These are phyloP conservation scores for Oligophagozyma castellii DNA, from an alignment of 1,139 yeast species.

Conservation along the genomic window DNA sequence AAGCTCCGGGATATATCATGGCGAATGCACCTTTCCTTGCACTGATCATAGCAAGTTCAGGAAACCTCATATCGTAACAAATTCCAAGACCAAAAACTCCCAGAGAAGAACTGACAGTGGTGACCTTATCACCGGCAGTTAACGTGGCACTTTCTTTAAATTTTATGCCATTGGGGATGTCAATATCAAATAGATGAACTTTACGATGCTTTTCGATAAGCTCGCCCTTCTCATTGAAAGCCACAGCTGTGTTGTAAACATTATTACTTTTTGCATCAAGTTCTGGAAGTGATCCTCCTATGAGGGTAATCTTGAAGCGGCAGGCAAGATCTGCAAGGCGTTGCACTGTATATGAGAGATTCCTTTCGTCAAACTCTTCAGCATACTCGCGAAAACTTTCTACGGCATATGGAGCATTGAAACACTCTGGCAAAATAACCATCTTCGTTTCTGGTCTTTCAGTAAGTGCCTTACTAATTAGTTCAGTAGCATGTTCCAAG, in stretches of 20 bases:
- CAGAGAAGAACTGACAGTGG: slow-evolving; percentile 55
- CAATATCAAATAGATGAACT: slow-evolving; percentile 81
- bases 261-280: slow-evolving; percentile 38
- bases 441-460: slow-evolving; percentile 43
- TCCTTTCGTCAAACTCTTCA: slow-evolving; percentile 33
- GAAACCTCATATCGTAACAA: slow-evolving; percentile 87
- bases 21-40: slow-evolving; percentile 70
- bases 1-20: slow-evolving; percentile 91
- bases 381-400: slow-evolving; percentile 77
- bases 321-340: slow-evolving; percentile 53
- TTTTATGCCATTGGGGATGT: slow-evolving; percentile 77
- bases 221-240: slow-evolving; percentile 58
- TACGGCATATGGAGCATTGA: slow-evolving; percentile 90
- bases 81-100: slow-evolving; percentile 83
- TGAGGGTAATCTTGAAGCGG: slow-evolving; percentile 42
- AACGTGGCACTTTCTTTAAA: slow-evolving; percentile 72
- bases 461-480: slow-evolving; percentile 36
- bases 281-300: slow-evolving; percentile 93
- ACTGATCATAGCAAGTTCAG: slow-evolving; percentile 74
- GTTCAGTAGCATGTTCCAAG: slow-evolving; percentile 36
- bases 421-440: slow-evolving; percentile 53
- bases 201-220: slow-evolving; percentile 79
- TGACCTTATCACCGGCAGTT: slow-evolving; percentile 66
- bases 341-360: slow-evolving; percentile 44
- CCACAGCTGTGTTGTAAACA: slow-evolving; percentile 69